Evolutionary conservation across 192 early-diverging fungal species (phyloP).

Genomic region (Coemansia sp.): DNA sequence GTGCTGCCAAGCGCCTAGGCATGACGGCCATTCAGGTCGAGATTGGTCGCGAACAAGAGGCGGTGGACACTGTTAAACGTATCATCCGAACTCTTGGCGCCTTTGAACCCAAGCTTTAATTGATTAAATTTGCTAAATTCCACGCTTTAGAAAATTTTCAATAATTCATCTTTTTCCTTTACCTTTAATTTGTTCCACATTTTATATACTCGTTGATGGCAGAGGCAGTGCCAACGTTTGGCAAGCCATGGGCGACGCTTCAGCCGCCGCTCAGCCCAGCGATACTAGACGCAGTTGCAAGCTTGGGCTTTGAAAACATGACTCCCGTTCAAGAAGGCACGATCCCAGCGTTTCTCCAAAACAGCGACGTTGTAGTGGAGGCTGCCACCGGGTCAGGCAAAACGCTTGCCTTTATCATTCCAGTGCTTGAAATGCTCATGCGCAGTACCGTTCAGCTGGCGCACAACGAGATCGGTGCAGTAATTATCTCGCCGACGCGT

Average conservation of each 20-base stretch:
- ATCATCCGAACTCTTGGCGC: slow-evolving; percentile 22
- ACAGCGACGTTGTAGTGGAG: slow-evolving; percentile 96
- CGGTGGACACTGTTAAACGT: slow-evolving; percentile 22
- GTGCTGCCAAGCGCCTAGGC: slow-evolving; percentile 66
- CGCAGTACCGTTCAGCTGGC: slow-evolving; percentile 59
- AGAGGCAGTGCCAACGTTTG: slow-evolving; percentile 55
- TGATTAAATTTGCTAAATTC: background rate
- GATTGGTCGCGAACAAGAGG: slow-evolving; percentile 32
- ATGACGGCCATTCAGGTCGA: slow-evolving; percentile 65
- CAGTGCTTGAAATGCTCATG: slow-evolving; percentile 84
- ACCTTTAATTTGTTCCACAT: background rate
- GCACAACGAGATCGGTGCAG: slow-evolving; percentile 77
- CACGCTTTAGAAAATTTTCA: too few species aligned
- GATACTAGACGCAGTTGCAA: slow-evolving; percentile 57
- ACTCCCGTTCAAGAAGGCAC: slow-evolving; percentile 91
- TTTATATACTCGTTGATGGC: slow-evolving; percentile 12
- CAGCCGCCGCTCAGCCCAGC: slow-evolving; percentile 57
- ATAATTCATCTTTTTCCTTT: slow-evolving; percentile 2
- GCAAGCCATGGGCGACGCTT: slow-evolving; percentile 63
- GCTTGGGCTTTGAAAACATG: slow-evolving; percentile 79
- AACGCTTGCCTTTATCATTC: slow-evolving; percentile 88
- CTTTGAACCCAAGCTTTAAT: slow-evolving; percentile 12
- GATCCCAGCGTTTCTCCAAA: slow-evolving; percentile 86
- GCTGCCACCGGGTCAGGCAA: slow-evolving; percentile 97
- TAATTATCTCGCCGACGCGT: slow-evolving; percentile 84